Evolutionary conservation across 78 protist genomes (phyloP).

Genomic region (Anaeramoeba flamelloides): DNA sequence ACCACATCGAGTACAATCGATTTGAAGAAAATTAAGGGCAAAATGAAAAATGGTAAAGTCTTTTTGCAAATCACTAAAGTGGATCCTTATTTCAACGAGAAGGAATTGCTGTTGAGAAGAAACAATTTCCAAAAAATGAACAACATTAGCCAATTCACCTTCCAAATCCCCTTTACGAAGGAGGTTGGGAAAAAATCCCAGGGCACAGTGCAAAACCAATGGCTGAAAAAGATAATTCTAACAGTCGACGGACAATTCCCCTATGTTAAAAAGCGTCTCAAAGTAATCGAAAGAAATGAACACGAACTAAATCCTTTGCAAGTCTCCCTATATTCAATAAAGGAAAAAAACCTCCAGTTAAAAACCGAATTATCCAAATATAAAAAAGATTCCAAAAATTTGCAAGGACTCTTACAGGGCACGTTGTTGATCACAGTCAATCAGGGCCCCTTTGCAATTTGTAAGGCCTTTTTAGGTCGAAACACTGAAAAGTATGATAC

Average conservation of each 20-base stretch:
- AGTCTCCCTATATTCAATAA: not conserved
- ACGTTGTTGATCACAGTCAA: not conserved
- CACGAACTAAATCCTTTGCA: not conserved
- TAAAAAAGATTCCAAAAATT: not conserved
- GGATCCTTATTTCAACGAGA: not conserved
- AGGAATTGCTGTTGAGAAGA: not conserved
- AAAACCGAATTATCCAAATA: not conserved
- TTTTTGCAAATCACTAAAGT: not conserved
- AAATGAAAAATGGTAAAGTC: too few relatives aligned
- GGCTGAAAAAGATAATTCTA: not conserved
- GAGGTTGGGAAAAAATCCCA: not conserved
- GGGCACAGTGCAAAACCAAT: not conserved
- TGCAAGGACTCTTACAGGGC: not conserved
- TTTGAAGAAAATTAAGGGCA: not conserved
- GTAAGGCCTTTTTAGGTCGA: not conserved
- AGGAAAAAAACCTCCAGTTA: not conserved
- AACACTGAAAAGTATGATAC: too few relatives aligned
- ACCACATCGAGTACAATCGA: not conserved
- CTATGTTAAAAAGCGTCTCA: not conserved
- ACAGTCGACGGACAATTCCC: not conserved
- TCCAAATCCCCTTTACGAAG: not conserved
- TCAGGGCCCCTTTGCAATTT: not conserved
- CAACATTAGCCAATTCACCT: not conserved
- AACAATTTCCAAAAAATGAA: not conserved
- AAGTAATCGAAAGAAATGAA: not conserved